Evolutionary conservation across 2,329 filamentous ascomycete genomes (phyloP).

Genomic region (Ophiostoma himal-ulmi): DNA sequence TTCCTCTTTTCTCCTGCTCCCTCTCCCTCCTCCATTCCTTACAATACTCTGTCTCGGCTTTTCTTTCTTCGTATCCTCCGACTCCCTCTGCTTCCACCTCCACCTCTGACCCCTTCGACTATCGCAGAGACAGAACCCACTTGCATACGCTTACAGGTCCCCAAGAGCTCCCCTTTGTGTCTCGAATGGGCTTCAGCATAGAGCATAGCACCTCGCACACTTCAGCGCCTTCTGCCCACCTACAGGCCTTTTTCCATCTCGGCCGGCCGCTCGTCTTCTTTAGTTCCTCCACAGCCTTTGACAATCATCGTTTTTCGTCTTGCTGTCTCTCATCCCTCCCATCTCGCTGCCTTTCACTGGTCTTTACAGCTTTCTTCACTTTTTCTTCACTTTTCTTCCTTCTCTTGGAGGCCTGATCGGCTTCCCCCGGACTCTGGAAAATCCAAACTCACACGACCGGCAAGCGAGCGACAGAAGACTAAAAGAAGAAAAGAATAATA

Average conservation of each 20-base stretch:
- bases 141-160: conserved; percentile 5
- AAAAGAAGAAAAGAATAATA: background rate
- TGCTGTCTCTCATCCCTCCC: background rate
- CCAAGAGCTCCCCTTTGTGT: conserved; percentile 6
- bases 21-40: background rate
- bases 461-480: background rate
- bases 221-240: background rate
- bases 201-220: too few relatives aligned
- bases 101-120: conserved; percentile 8
- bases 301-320: background rate
- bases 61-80: background rate
- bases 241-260: conserved; percentile 6
- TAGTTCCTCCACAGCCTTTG: background rate
- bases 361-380: background rate
- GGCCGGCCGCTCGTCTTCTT: background rate
- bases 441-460: background rate
- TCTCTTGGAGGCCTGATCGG: background rate
- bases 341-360: background rate
- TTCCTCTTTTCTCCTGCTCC: background rate
- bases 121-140: conserved; percentile 9
- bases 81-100: background rate
- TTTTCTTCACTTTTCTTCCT: background rate
- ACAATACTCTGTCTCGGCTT: background rate
- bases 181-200: conserved; percentile 12
- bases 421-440: background rate